Base-by-base conservation (phyloP, 768 basidiomycete genomes). In the Coprinopsis sp. region DNA sequence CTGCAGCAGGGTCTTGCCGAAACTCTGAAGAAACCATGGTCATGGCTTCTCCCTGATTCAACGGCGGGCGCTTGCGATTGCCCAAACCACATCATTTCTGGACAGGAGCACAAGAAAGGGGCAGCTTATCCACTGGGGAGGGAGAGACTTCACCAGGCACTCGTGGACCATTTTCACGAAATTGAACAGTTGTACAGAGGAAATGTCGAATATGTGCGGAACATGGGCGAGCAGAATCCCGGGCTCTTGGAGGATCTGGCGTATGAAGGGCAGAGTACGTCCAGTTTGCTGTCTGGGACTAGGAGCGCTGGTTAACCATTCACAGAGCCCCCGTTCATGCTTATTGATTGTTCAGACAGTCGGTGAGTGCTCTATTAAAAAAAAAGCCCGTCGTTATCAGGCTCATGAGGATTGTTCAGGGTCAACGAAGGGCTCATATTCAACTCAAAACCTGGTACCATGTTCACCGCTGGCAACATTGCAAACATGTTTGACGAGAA, bases 391-490 rank as follows among this genome's bases (percentile, higher is more conserved):
- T n/a, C n/a, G n/a, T n/a, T n/a, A n/a, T n/a, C n/a, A n/a, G n/a
- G n/a, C n/a, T n/a, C n/a, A n/a, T n/a, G n/a, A n/a, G 13, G 5
- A 6, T 29, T 11, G 1, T 25, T 22, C 44, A 57, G 64, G 40
- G 65, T 64, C 8, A 61, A 55, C 40, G 65, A 66, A 45, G 58
- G 60, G 48, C 58, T 53, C 1, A 64, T 66, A 34, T 64, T 66
- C 43, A 54, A 54, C 1, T 56, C 63, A 0, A 50, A 54, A 27
- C 64, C 63, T 3, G 64, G 63, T 2, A 64, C 62, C 0, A 58
- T 64, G 47, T 66, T 66, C 41, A 66, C 63, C 4, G 60, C 64
- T 6, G 61, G 62, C 24, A 64, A 64, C 37, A 63, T 66, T 41
- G 63, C 64, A 13, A 66, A 64, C 50, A 54, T 58, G 18, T 64